Evolutionary conservation across 495 filamentous ascomycete genomes (phyloP), one percentile per base, ranked within the genome.

Genomic region (Aspergillus steynii): DNA sequence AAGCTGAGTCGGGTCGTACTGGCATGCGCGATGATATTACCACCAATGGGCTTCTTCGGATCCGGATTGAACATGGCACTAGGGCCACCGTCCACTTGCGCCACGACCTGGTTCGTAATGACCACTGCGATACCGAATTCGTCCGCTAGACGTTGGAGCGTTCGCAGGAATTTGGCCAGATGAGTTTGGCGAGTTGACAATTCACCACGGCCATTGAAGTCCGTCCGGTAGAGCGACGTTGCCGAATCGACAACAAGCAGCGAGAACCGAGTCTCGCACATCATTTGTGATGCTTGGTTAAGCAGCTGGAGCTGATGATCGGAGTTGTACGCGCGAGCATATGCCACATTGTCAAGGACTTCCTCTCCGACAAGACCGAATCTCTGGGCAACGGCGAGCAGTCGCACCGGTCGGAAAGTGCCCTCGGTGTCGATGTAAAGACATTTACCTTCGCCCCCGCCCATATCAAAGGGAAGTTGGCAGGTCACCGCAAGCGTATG

Each of bases 361-460:
- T 99, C 95, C 74, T 99, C 96, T 14, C 95, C 96, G 5, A 91
- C 93, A 25, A 99, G 83, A 0, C 95, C 95, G 67, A 93, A 99
- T 29, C 95, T 85, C 65, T 96, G 93, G 28, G 95, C 96, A 10
- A 99, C 95, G 14, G 92, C 85, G 4, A 99, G 85, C 2, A 95
- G 78, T 27, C 95, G 90, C 28, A 99, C 92, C 0, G 95, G 95
- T 55, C 94, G 86, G 69, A 99, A 99, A 6, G 95, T 99, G 56
- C 96, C 95, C 74, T 99, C 95, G 0, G 95, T 98, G 67, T 99
- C 95, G 66, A 99, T 98, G 71, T 98, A 99, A n/a, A 98, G 81
- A 71, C 96, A 98, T 71, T 99, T 99, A 14, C 95, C 95, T 75
- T 99, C 95, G 7, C 96, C 95, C 47, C 95, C 95, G 56, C 95